These are phyloP conservation scores for Backusella macrospora DNA, from an alignment of 192 early-diverging fungal genomes.

Conservation along the genomic window DNA sequence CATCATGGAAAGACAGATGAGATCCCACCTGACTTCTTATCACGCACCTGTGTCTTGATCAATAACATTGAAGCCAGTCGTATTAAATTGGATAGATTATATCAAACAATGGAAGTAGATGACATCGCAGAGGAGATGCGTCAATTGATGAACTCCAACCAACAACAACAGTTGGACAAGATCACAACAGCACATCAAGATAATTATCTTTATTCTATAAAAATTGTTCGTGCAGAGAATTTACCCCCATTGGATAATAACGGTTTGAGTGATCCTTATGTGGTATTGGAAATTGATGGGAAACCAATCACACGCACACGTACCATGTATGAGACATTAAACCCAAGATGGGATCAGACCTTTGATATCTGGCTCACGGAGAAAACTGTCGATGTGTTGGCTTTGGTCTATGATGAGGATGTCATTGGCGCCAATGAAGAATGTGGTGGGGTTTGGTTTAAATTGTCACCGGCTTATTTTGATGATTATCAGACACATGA, in stretches of 20 bases:
- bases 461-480: constrained; percentile 55
- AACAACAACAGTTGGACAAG: constrained; percentile 24
- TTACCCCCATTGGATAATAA: constrained; percentile 63
- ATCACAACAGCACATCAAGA: constrained; percentile 25
- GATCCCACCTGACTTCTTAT: constrained; percentile 51
- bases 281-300: constrained; percentile 58
- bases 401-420: constrained; percentile 58
- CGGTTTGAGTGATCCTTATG: constrained; percentile 65
- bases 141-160: constrained; percentile 22
- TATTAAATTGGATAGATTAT: constrained; percentile 53
- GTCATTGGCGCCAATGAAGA: constrained; percentile 55
- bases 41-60: constrained; percentile 56
- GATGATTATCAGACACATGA: constrained; percentile 70
- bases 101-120: constrained; percentile 60
- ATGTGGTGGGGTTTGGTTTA: constrained; percentile 65
- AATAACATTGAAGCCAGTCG: constrained; percentile 62
- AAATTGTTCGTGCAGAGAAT: constrained; percentile 69
- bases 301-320: constrained; percentile 54
- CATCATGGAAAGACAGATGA: constrained; percentile 24
- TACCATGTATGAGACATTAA: constrained; percentile 66
- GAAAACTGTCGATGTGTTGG: constrained; percentile 45
- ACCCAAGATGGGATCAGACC: constrained; percentile 83
- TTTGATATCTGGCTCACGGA: constrained; percentile 67
- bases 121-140: constrained; percentile 49
- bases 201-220: constrained; percentile 65